A percentile compares a stretch with the other conserved stretches of the same genome.
These are phyloP conservation scores for Corchorus capsularis DNA, from an alignment of 345 rosid genomes.

Conservation along the genomic window DNA sequence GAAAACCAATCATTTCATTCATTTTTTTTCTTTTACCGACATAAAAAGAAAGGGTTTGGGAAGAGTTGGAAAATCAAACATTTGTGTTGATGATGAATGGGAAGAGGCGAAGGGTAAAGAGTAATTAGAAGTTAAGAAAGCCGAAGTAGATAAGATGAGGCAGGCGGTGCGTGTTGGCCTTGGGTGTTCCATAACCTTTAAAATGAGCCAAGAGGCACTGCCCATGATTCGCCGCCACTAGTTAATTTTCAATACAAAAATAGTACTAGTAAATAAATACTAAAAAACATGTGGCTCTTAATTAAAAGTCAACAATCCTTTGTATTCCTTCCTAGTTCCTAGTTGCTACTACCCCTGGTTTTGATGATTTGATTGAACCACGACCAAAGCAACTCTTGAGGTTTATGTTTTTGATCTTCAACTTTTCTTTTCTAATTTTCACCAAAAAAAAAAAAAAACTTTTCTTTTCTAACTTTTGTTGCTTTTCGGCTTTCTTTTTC, in stretches of 20 bases:
- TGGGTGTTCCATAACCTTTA: neutral
- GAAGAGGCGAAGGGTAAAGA: neutral
- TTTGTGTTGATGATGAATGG: neutral
- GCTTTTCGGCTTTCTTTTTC: neutral
- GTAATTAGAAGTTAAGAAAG: too few relatives aligned
- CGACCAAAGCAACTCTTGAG: too few relatives aligned
- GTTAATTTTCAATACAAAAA: neutral
- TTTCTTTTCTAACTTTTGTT: neutral
- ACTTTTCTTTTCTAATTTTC: neutral
- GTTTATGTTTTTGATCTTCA: neutral
- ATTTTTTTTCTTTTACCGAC: too few relatives aligned
- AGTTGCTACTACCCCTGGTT: neutral
- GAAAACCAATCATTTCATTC: too few relatives aligned
- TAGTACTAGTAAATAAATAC: too few relatives aligned
- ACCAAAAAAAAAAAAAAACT: too few relatives aligned
- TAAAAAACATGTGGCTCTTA: neutral
- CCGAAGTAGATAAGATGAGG: neutral
- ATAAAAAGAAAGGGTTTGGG: neutral
- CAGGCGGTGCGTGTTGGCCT: neutral
- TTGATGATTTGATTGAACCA: neutral
- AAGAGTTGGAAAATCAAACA: neutral
- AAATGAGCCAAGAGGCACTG: constrained; percentile 8
- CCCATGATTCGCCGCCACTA: neutral
- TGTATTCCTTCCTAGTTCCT: too few relatives aligned
- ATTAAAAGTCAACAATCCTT: neutral